These are phyloP conservation scores for Cucumis cinereus DNA, from an alignment of 306 rosid genomes.

Conservation along the genomic window DNA sequence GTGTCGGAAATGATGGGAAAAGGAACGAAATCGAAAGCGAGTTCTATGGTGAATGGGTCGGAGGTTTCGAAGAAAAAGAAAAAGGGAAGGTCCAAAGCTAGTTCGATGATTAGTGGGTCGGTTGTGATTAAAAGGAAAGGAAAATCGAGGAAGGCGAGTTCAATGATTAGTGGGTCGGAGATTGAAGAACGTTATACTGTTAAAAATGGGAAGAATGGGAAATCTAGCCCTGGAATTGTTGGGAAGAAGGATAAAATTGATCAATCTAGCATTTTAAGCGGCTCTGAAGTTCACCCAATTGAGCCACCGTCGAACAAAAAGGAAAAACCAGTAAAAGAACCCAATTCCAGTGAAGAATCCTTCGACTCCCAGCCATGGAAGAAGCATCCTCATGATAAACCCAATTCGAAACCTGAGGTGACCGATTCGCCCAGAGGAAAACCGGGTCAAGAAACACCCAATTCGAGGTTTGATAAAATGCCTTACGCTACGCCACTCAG, in stretches of 20 bases:
- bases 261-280: constrained; percentile 2
- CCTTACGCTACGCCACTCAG: constrained; percentile 3
- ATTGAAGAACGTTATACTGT: not conserved
- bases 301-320: constrained; percentile 1
- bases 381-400: not conserved
- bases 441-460: not conserved
- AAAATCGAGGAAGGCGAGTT: constrained; percentile 14
- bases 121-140: constrained; percentile 10
- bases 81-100: constrained; percentile 19
- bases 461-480: not conserved
- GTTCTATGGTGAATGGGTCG: constrained; percentile 22
- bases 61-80: constrained; percentile 15
- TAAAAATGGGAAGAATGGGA: constrained; percentile 2
- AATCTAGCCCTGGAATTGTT: not conserved
- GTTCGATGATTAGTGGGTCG: constrained; percentile 29
- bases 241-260: constrained; percentile 4
- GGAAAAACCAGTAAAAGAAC: not conserved
- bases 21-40: constrained; percentile 18
- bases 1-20: constrained; percentile 20
- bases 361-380: not conserved
- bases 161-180: constrained; percentile 16
- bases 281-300: constrained; percentile 5
- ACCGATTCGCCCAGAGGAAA: not conserved
- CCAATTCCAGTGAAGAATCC: not conserved
- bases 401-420: not conserved